Percentiles rank a stretch among this genome's conserved stretches.
These are phyloP conservation scores for Jaltomata sinuosa DNA, from an alignment of 257 asterid genomes.

Conservation along the genomic window DNA sequence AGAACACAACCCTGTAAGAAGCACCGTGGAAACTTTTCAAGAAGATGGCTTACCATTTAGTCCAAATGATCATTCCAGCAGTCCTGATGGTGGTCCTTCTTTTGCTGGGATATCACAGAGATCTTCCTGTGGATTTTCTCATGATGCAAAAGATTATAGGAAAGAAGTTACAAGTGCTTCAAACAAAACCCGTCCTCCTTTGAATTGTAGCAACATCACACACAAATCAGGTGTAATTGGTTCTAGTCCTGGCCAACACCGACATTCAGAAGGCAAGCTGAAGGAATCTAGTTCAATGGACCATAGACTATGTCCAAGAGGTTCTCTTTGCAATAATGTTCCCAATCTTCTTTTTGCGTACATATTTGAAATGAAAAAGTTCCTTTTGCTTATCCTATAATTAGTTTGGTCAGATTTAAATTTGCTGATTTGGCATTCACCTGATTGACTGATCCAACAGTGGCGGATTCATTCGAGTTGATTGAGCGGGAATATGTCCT, in stretches of 20 bases:
- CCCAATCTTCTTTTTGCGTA: neutral
- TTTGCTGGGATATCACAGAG: conserved; percentile 33
- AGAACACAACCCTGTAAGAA: conserved; percentile 8
- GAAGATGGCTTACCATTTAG: conserved; percentile 65
- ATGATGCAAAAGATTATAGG: conserved; percentile 34
- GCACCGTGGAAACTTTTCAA: conserved; percentile 26
- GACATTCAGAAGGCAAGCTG: conserved; percentile 40
- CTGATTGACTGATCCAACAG: conserved; percentile 30
- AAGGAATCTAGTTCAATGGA: conserved; percentile 46
- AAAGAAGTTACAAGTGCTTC: conserved; percentile 29
- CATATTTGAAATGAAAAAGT: neutral
- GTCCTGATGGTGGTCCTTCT: conserved; percentile 41
- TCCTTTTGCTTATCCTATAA: neutral
- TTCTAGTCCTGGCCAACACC: conserved; percentile 9
- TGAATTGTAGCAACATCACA: neutral
- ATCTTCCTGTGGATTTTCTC: conserved; percentile 55
- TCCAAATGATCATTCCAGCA: conserved; percentile 53
- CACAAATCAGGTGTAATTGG: conserved; percentile 23
- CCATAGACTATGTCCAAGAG: conserved; percentile 32
- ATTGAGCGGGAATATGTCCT: conserved; percentile 77
- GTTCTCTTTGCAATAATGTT: conserved; percentile 19
- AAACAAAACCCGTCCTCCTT: neutral
- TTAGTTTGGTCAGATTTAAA: neutral
- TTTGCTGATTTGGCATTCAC: conserved; percentile 14
- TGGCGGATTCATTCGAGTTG: conserved; percentile 54